Evolutionary conservation across 1,139 yeast genomes (phyloP).

Genomic region (Nakaseomyces bracarensis): DNA sequence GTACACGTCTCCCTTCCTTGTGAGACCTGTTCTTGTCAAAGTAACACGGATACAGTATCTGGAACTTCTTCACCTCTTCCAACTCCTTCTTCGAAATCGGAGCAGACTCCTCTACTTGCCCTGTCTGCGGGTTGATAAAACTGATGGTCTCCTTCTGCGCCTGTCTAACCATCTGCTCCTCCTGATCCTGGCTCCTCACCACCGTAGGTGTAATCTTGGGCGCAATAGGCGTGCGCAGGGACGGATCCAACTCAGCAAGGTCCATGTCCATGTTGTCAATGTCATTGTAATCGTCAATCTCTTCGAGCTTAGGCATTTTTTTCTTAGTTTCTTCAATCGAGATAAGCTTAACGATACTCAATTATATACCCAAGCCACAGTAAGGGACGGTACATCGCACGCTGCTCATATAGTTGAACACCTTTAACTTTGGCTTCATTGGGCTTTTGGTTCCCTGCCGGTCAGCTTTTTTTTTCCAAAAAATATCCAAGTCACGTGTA

Average conservation of each 20-base stretch:
- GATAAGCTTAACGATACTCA: no score
- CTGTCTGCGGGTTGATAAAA: conserved; percentile 26
- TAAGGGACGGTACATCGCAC: no score
- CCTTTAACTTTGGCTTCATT: no score
- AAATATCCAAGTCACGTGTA: no score
- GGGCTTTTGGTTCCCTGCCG: no score
- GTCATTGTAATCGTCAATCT: conserved; percentile 71
- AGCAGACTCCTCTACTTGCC: conserved; percentile 22
- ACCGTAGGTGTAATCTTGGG: conserved; percentile 55
- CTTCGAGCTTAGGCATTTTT: conserved; percentile 72
- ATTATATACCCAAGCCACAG: no score
- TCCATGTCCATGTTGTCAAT: conserved; percentile 91
- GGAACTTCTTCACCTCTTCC: conserved; percentile 58
- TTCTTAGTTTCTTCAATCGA: neutral
- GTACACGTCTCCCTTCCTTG: conserved; percentile 77
- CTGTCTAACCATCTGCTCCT: no score
- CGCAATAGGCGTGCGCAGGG: conserved; percentile 57
- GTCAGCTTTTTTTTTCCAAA: no score
- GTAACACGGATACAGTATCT: conserved; percentile 81
- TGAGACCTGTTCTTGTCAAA: conserved; percentile 74
- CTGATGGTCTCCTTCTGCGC: conserved; percentile 17
- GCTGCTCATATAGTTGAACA: no score
- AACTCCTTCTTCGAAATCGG: conserved; percentile 30
- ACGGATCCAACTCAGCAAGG: conserved; percentile 82
- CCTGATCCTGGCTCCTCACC: conserved; percentile 55